A percentile compares a stretch with the other conserved stretches of the same genome.
Conservation (phyloP, 345 rosid genomes). For the Corchorus capsularis region DNA sequence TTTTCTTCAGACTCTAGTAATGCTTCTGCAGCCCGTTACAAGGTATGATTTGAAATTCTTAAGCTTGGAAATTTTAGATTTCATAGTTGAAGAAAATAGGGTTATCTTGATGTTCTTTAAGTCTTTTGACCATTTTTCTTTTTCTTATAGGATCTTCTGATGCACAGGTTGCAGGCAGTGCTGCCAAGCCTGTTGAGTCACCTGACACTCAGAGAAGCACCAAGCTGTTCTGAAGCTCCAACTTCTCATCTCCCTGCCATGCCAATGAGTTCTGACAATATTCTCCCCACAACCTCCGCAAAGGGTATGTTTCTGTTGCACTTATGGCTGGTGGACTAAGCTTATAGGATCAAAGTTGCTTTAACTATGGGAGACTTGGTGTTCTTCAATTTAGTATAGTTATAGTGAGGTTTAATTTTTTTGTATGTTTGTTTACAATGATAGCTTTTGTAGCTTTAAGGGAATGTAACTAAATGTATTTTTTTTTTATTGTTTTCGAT, state of each 20-base stretch:
- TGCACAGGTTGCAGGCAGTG: slow-evolving; percentile 39
- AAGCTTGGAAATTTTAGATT: not conserved
- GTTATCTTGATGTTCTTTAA: not conserved
- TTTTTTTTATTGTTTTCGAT: not conserved
- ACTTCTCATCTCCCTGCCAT: slow-evolving; percentile 76
- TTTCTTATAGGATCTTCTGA: slow-evolving; percentile 45
- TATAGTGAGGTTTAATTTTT: not conserved
- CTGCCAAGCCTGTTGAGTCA: slow-evolving; percentile 47
- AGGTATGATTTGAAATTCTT: slow-evolving; percentile 41
- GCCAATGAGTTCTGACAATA: slow-evolving; percentile 48
- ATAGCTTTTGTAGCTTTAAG: not conserved
- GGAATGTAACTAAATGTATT: not conserved
- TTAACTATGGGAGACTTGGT: not conserved
- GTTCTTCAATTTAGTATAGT: not conserved
- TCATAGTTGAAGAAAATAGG: not conserved
- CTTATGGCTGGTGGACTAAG: not conserved
- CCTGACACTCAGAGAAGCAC: slow-evolving; percentile 39
- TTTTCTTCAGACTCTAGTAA: slow-evolving; percentile 40
- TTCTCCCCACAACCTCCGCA: slow-evolving; percentile 40
- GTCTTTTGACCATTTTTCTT: not conserved
- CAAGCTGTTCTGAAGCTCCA: slow-evolving; percentile 73
- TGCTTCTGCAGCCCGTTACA: slow-evolving; percentile 45
- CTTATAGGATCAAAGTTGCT: not conserved
- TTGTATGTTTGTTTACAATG: not conserved
- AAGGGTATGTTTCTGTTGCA: slow-evolving; percentile 45